Percentiles rank a stretch among this genome's conserved stretches.
Conservation (phyloP, 345 rosid species). For the Ceriops zippeliana region DNA sequence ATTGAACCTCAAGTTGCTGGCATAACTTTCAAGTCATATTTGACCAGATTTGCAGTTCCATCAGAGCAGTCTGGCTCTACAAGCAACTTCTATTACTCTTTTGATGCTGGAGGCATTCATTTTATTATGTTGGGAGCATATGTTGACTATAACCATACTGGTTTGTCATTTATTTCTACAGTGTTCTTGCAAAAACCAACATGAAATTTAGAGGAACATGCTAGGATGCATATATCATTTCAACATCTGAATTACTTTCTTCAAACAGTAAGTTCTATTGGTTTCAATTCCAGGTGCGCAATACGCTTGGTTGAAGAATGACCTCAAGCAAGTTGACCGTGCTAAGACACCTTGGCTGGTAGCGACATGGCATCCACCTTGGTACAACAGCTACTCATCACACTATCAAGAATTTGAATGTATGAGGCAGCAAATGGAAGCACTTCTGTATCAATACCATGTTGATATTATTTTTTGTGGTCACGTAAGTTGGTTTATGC, state of each 20-base stretch:
- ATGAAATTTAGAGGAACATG: not conserved
- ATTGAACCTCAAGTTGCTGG: slow-evolving; percentile 73
- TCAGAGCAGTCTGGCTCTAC: slow-evolving; percentile 66
- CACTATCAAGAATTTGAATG: slow-evolving; percentile 94
- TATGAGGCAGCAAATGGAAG: slow-evolving; percentile 91
- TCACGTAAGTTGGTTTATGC: slow-evolving; percentile 49
- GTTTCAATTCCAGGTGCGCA: slow-evolving; percentile 50
- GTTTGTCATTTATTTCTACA: slow-evolving; percentile 26
- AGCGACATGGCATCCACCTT: slow-evolving; percentile 84
- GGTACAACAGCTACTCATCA: slow-evolving; percentile 76
- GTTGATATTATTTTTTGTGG: slow-evolving; percentile 76
- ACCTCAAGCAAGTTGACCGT: slow-evolving; percentile 52
- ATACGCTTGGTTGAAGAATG: slow-evolving; percentile 67
- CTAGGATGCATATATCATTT: not conserved
- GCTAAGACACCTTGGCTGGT: slow-evolving; percentile 73
- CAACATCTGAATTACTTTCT: not conserved
- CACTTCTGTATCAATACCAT: slow-evolving; percentile 56
- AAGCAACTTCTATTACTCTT: slow-evolving; percentile 77
- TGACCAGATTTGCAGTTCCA: slow-evolving; percentile 70
- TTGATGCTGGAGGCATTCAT: slow-evolving; percentile 80
- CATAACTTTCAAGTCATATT: slow-evolving; percentile 65
- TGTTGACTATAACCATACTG: slow-evolving; percentile 58
- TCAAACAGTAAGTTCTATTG: not conserved
- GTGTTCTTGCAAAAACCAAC: not conserved
- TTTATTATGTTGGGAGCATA: slow-evolving; percentile 85